Evolutionary conservation across 176 grass and related monocot species (phyloP).

Genomic region (Phragmites australis): DNA sequence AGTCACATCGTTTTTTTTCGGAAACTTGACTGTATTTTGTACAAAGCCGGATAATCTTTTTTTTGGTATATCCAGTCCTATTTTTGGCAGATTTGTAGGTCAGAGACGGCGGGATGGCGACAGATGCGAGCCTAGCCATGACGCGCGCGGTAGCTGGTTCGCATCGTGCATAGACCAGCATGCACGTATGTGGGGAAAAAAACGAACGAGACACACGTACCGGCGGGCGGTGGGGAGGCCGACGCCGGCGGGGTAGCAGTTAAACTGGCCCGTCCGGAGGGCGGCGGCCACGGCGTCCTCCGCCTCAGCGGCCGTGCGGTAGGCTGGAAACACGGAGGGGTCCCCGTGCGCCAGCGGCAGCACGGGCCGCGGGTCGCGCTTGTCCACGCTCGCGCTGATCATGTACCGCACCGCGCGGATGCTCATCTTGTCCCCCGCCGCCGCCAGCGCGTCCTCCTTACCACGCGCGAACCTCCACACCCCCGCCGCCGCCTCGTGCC

Average conservation of each 20-base stretch:
- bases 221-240: conserved; percentile 48
- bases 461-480: conserved; percentile 47
- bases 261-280: conserved; percentile 46
- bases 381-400: conserved; percentile 55
- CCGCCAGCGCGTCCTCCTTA: conserved; percentile 18
- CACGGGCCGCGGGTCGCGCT: conserved; percentile 37
- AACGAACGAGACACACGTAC: not conserved
- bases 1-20: no score
- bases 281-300: conserved; percentile 58
- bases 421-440: conserved; percentile 31
- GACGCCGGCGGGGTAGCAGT: conserved; percentile 56
- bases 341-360: conserved; percentile 60
- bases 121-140: not conserved
- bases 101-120: no score
- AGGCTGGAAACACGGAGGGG: conserved; percentile 56
- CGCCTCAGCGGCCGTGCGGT: conserved; percentile 45
- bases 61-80: no score
- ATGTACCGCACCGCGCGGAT: conserved; percentile 56
- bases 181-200: not conserved
- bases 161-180: not conserved
- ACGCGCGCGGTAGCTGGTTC: not conserved
- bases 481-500: no score
- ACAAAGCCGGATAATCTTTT: no score
- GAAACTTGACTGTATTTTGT: no score
- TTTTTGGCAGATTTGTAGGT: no score